A percentile compares a stretch with the other conserved stretches of the same genome.
These are phyloP conservation scores for Quercus rubra DNA, from an alignment of 306 rosid genomes.

Conservation along the genomic window DNA sequence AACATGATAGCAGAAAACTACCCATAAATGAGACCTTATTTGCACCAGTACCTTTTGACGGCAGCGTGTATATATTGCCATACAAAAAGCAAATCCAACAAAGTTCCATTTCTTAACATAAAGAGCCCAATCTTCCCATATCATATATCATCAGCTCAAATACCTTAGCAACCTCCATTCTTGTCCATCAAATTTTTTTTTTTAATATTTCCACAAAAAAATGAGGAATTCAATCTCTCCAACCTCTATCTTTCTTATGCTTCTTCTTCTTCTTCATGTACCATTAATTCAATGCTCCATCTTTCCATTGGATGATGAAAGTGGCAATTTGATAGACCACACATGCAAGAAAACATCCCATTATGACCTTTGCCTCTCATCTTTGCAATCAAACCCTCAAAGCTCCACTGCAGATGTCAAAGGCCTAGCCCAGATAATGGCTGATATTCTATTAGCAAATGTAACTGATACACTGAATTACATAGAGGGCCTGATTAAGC, in stretches of 20 bases:
- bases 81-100: not conserved
- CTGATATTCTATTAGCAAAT: constrained; percentile 29
- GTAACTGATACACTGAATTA: constrained; percentile 33
- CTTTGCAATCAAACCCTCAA: constrained; percentile 44
- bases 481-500: constrained; percentile 45
- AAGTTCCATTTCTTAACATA: constrained; percentile 18
- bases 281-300: constrained; percentile 30
- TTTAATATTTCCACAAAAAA: not conserved
- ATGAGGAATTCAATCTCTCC: constrained; percentile 17
- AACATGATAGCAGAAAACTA: not conserved
- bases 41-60: not conserved
- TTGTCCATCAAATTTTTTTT: not conserved
- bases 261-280: constrained; percentile 18
- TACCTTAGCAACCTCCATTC: not conserved
- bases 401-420: constrained; percentile 40
- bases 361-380: constrained; percentile 42
- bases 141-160: not conserved
- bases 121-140: constrained; percentile 31
- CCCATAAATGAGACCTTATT: not conserved
- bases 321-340: constrained; percentile 34
- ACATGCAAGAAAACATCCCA: constrained; percentile 53
- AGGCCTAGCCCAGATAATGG: constrained; percentile 49
- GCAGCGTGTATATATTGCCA: not conserved
- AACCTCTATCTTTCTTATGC: constrained; percentile 8
- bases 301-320: not conserved